Conservation (phyloP, 257 asterid species). For the Cruciata laevipes region DNA sequence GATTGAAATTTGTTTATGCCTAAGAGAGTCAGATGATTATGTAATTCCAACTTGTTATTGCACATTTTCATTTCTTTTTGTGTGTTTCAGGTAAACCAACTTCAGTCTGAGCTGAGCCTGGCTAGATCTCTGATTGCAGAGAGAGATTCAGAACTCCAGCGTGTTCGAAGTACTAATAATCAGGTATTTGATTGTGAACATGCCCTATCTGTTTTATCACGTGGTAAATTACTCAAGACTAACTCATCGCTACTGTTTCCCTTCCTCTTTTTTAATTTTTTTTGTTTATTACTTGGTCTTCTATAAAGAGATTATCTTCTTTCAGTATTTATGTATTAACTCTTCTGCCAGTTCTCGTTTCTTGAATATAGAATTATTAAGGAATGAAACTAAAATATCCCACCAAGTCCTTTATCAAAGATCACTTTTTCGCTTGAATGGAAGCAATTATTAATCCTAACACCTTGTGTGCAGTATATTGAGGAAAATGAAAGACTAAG, state of each 20-base stretch:
- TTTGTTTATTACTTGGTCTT: not conserved
- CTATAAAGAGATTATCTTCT: not conserved
- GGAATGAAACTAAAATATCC: not conserved
- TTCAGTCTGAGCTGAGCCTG: slow-evolving; percentile 87
- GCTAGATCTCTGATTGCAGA: slow-evolving; percentile 92
- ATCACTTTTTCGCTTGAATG: not conserved
- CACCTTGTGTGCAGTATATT: slow-evolving; percentile 56
- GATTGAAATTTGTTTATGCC: not conserved
- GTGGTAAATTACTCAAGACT: not conserved
- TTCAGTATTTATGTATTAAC: not conserved
- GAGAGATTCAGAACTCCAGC: slow-evolving; percentile 81
- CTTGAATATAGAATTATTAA: not conserved
- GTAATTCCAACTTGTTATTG: not conserved
- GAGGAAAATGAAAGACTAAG: slow-evolving; percentile 97
- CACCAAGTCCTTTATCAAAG: not conserved
- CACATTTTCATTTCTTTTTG: slow-evolving; percentile 3
- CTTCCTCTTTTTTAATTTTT: not conserved
- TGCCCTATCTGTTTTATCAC: not conserved
- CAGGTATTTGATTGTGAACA: slow-evolving; percentile 52
- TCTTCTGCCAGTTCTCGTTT: not conserved
- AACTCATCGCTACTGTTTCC: not conserved
- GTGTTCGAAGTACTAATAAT: slow-evolving; percentile 63
- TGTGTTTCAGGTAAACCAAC: slow-evolving; percentile 72
- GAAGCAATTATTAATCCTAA: not conserved
- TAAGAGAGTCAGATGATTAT: too few species aligned